Percentiles rank a stretch among this genome's conserved stretches.
These are phyloP conservation scores for Strobilomyces echinocephalus DNA, from an alignment of 768 basidiomycete species.

Conservation along the genomic window DNA sequence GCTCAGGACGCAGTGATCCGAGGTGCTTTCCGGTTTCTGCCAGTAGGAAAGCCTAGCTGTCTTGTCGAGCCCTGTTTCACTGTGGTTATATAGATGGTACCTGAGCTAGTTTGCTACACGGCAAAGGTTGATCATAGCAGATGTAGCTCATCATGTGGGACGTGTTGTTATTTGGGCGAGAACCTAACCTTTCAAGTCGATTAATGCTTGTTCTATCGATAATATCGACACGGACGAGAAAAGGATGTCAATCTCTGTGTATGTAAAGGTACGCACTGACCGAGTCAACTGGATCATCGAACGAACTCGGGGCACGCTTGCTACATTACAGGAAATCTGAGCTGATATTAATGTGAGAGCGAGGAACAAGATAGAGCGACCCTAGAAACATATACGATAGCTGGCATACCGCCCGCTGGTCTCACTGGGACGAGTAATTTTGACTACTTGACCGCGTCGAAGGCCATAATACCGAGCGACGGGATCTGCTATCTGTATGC, in stretches of 20 bases:
- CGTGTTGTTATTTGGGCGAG: not conserved
- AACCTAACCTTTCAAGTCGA: not conserved
- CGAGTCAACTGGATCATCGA: not conserved
- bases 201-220: not conserved
- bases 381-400: constrained; percentile 84
- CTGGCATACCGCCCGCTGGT: constrained; percentile 92
- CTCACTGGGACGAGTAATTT: constrained; percentile 95
- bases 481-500: constrained; percentile 93
- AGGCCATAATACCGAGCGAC: constrained; percentile 99
- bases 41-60: no score
- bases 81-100: no score
- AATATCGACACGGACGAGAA: not conserved
- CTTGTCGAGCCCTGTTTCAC: no score
- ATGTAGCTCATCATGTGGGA: no score
- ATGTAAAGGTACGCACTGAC: constrained; percentile 3
- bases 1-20: not conserved
- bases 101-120: no score
- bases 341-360: constrained; percentile 1
- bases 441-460: constrained; percentile 92
- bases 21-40: not conserved
- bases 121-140: no score
- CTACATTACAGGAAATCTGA: constrained; percentile 15
- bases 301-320: constrained; percentile 6
- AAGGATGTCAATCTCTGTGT: not conserved
- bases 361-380: not conserved